Base-by-base conservation (phyloP, 148 eudicot genomes). In the Nepenthes gracilis region DNA sequence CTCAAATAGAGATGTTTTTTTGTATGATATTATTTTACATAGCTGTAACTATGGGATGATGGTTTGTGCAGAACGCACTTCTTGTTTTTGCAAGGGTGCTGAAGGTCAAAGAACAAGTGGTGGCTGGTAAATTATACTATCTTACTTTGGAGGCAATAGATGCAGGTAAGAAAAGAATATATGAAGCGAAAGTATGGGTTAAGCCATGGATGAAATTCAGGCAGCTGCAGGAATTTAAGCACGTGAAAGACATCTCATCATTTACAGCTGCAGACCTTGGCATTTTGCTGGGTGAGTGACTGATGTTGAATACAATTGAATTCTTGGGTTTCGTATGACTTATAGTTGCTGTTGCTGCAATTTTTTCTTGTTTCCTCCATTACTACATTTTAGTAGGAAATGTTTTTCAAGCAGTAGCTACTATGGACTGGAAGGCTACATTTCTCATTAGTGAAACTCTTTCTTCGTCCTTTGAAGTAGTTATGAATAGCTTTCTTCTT, bases 161-260 rank as follows among this genome's bases (percentile, higher is more conserved):
- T 63, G 74, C 80, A 35, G 82, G 77, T 4, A 69, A 87, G 70
- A 82, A 47, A 58, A 75, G 80, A 56, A 57, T 75, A 0, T 84
- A 82, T 53, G 90, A 87, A 67, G 90, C 88, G 4, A 87, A 84
- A 73, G 84, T 85, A 47, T 87, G 82, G 90, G 88, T 80, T 55
- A 82, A 82, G 84, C 85, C 85, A 10, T 82, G 90, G 90, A 68
- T 78, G 78, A 78, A 84, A 70, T 82, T 80, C 64, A 85, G 78
- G 76, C 73, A 84, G 77, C 61, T 84, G 43, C 80, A 78, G 75
- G 96, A 82, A 48, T 87, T 87, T 59, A 84, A 78, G 77, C 68
- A 10, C 43, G 74, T 70, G 14, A 65, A 64, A 36, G 80, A 71
- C 55, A 67, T 50, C 33, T 37, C 74, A 59, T 63, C 57, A 38